Conservation (phyloP, 768 basidiomycete genomes). For the Ramaria rubella region DNA sequence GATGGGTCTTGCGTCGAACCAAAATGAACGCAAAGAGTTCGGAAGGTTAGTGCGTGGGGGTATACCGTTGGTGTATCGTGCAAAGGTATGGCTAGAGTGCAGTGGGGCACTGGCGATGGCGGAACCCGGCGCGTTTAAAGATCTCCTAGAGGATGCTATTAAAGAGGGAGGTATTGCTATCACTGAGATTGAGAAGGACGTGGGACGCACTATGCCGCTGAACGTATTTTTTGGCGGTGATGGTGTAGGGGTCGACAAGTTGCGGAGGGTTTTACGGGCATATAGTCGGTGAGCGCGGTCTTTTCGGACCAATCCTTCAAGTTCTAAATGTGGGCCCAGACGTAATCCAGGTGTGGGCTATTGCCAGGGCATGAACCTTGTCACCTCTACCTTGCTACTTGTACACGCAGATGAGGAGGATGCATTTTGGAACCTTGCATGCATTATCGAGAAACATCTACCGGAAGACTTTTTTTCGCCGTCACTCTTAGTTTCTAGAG, state of each 20-base stretch:
- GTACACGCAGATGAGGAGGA: slow-evolving; percentile 95
- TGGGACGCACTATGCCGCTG: slow-evolving; percentile 83
- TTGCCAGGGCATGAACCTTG: slow-evolving; percentile 92
- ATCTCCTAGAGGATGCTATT: slow-evolving; percentile 56
- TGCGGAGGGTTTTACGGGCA: slow-evolving; percentile 82
- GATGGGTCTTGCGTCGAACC: slow-evolving; percentile 64
- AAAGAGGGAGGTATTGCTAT: slow-evolving; percentile 40
- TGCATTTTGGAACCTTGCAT: slow-evolving; percentile 90
- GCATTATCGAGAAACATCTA: slow-evolving; percentile 82
- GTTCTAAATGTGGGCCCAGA: slow-evolving; percentile 33
- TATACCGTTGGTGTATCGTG: slow-evolving; percentile 81
- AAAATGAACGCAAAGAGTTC: slow-evolving; percentile 73
- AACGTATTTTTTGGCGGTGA: slow-evolving; percentile 98
- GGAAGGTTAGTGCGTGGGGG: slow-evolving; percentile 75
- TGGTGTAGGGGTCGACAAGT: slow-evolving; percentile 88
- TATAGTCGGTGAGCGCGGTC: slow-evolving; percentile 71
- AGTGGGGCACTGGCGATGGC: slow-evolving; percentile 88
- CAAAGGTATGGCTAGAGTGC: slow-evolving; percentile 90
- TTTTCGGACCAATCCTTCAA: background rate
- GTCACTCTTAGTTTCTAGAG: slow-evolving; percentile 83
- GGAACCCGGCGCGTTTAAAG: slow-evolving; percentile 86
- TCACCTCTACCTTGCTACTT: slow-evolving; percentile 89
- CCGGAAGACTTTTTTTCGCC: slow-evolving; percentile 94
- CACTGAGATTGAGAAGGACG: slow-evolving; percentile 94
- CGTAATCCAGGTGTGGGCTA: slow-evolving; percentile 92